These are phyloP conservation scores for Candida dendrica DNA, from an alignment of 805 yeast species.

Conservation along the genomic window DNA sequence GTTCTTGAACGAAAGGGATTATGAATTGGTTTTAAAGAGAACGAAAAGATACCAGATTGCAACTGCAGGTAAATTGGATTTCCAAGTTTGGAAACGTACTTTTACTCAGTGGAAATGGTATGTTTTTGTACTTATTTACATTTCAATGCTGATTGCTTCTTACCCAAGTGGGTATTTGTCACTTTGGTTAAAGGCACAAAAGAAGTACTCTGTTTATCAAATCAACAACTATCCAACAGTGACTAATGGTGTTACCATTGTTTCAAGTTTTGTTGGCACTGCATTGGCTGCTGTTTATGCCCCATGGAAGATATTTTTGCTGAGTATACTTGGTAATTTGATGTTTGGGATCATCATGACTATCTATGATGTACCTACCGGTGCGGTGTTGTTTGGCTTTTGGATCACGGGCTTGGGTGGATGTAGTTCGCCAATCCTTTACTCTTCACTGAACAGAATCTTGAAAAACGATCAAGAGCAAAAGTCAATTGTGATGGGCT, in stretches of 20 bases:
- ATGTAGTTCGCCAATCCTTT: conserved; percentile 1
- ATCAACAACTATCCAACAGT: conserved; percentile 1
- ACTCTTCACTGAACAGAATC: conserved; percentile 1
- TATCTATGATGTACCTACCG: conserved; percentile 1
- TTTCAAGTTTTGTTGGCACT: conserved; percentile 1
- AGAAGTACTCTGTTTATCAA: neutral
- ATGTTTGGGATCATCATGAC: conserved; percentile 1
- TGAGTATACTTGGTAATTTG: neutral
- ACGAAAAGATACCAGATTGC: neutral
- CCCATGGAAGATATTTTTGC: conserved; percentile 1
- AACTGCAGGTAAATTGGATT: neutral
- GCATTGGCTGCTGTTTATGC: conserved; percentile 1
- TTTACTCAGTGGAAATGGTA: conserved; percentile 1
- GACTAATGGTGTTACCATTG: neutral
- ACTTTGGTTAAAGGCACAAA: conserved; percentile 1
- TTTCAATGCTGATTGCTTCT: neutral
- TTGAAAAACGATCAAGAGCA: conserved; percentile 3
- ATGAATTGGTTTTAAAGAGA: neutral
- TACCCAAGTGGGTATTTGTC: conserved; percentile 1
- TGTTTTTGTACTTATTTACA: neutral
- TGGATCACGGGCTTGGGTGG: conserved; percentile 1
- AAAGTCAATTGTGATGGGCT: neutral
- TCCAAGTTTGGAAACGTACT: conserved; percentile 1
- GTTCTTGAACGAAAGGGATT: neutral
- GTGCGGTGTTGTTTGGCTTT: conserved; percentile 1